Evolutionary conservation across 495 filamentous ascomycete species (phyloP), one percentile per base, ranked within the genome.

Genomic region (Aspergillus nanangensis): DNA sequence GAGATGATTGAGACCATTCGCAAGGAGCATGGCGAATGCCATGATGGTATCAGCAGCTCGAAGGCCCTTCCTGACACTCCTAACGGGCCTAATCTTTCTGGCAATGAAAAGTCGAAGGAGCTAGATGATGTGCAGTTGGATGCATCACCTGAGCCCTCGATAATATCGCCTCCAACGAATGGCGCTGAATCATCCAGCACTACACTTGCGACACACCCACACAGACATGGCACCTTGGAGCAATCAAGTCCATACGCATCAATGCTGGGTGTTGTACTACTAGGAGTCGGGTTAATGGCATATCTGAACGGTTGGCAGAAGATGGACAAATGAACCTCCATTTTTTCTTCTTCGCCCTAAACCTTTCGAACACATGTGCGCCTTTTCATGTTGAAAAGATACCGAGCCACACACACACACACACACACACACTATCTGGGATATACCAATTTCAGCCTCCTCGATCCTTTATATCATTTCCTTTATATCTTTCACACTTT

Each of bases 221-320:
- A 65, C 29, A 53, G 64, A 36, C 55, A 61, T 43, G 57, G 62
- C 34, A 62, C 66, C n/a, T 51, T 88, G 39, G 70, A 80, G 47
- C 79, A 88, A 23, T 79, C 82, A 50, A 79, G 83, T 43, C 93
- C 93, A 17, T 95, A 90, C 55, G 87, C 86, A 24, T 89, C 85
- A 5, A 90, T 95, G 71, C 67, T 96, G 18, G 87, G 88, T 5
- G 91, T 98, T 4, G 89, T 97, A 39, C 65, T 96, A 37, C 63
- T 96, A 51, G 93, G 93, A 13, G 83, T 96, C 58, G 86, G 89
- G 22, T 62, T 96, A 39, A 98, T 98, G 93, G 88, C 87, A 34
- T 95, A 89, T 68, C 72, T 98, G 51, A 98, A 98, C 61, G 84
- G 84, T 33, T 94, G 86, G 85, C 82, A 87, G 63, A 80, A 80